phyloP scores from a whole-genome alignment of 768 basidiomycete species.

The Dictyophora rubrovolvata region DNA sequence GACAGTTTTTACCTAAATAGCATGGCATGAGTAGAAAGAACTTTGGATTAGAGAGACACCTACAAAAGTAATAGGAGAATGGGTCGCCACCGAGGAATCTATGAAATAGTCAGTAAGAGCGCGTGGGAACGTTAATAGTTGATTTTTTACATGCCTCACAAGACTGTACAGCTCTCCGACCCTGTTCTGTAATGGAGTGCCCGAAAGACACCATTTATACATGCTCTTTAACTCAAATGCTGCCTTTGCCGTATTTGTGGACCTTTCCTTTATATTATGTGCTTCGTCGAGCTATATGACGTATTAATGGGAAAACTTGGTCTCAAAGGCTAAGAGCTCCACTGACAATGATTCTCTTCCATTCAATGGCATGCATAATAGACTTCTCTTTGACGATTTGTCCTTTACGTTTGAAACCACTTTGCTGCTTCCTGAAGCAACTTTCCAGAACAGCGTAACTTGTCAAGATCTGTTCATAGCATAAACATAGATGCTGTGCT shows the following conservation, averaged over 20 bases:
- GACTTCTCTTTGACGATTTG: constrained; percentile 81
- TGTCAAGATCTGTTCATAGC: constrained; percentile 51
- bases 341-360: constrained; percentile 72
- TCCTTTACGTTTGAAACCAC: constrained; percentile 83
- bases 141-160: constrained; percentile 34
- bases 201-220: constrained; percentile 92
- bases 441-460: constrained; percentile 87
- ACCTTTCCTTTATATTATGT: constrained; percentile 94
- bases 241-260: constrained; percentile 95
- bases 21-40: constrained; percentile 3
- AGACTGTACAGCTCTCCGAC: constrained; percentile 98
- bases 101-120: background rate
- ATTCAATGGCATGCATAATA: constrained; percentile 71
- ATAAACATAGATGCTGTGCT: background rate
- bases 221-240: constrained; percentile 77
- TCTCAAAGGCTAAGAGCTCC: background rate
- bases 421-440: constrained; percentile 85
- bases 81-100: constrained; percentile 85
- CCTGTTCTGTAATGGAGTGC: constrained; percentile 93
- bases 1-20: constrained; percentile 68
- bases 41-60: constrained; percentile 18
- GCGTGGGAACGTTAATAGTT: constrained; percentile 3
- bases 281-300: constrained; percentile 75
- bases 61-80: constrained; percentile 86
- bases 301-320: background rate